A percentile compares a stretch with the other conserved stretches of the same genome.
Evolutionary conservation across 2,329 filamentous ascomycete species (phyloP).

Genomic region (Cladophialophora exuberans): DNA sequence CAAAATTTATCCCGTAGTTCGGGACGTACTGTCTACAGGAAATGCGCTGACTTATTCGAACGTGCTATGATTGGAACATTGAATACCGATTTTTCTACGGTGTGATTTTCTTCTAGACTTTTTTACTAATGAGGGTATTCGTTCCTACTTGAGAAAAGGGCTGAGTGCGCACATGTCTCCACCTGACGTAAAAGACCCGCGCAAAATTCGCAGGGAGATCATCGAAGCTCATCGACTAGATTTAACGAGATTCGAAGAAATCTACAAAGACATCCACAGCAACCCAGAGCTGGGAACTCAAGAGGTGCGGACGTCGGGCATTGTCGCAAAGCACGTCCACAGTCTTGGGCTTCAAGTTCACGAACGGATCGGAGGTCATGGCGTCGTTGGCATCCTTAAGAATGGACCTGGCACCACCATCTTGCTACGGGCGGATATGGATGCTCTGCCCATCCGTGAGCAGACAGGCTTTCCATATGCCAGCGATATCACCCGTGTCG

Average conservation of each 20-base stretch:
- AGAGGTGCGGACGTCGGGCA: slow-evolving; percentile 56
- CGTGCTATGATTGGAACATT: no score
- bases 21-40: no score
- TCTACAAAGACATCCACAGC: slow-evolving; percentile 62
- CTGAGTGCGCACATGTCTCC: no score
- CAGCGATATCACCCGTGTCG: slow-evolving; percentile 45
- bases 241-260: slow-evolving; percentile 48
- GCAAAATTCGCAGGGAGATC: no score
- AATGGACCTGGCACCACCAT: slow-evolving; percentile 49
- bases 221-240: slow-evolving; percentile 3
- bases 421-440: slow-evolving; percentile 53
- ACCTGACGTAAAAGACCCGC: no score
- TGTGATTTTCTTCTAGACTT: no score
- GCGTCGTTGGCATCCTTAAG: slow-evolving; percentile 45
- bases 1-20: no score
- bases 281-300: slow-evolving; percentile 63
- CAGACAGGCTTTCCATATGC: slow-evolving; percentile 52
- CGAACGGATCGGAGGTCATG: slow-evolving; percentile 49
- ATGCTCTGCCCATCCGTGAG: slow-evolving; percentile 54
- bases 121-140: no score
- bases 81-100: no score
- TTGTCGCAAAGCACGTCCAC: slow-evolving; percentile 47
- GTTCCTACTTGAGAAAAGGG: no score
- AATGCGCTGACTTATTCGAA: no score
- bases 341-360: slow-evolving; percentile 39